Evolutionary conservation across 2,329 filamentous ascomycete species (phyloP), one percentile per base, ranked within the genome.

Genomic region (Scleromitrula shiraiana): DNA sequence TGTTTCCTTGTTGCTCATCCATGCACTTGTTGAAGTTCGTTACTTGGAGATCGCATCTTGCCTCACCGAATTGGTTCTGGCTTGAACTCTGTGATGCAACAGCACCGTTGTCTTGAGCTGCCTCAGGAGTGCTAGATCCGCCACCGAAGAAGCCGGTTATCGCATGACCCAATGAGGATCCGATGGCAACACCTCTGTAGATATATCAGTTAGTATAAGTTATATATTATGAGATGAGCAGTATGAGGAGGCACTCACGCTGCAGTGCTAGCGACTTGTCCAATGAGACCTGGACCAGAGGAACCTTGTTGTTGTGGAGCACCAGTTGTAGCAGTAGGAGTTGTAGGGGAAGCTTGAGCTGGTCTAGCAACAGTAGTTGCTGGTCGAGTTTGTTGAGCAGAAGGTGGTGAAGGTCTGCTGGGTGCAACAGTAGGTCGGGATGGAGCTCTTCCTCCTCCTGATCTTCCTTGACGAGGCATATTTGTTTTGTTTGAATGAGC

Each of bases 221-320:
- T 22, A 7, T 12, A 29, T 29, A 29, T 29, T 7, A 6, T 29
- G 26, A 29, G 26, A 29, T 29, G 26, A 29, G 26, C 7, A 29
- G 26, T 29, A 29, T 7, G 26, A 29, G 12, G 26, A 7, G 26
- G 26, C 7, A 29, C 89, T 74, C 83, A 97, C 91, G 93, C 93
- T 68, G 93, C 93, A 50, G 93, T 98, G 65, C 83, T 89, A 58
- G 93, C 93, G 86, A 98, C 96, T 76, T 97, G 88, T 51, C 88
- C 91, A 60, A 98, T 88, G 9, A 98, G 76, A 55, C 93, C 91
- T 5, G 88, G 83, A 23, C 89, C 87, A 57, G 83, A 76, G 46
- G 73, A 70, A 17, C 44, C 36, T 41, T 46, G 44, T 26, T 36
- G n/a, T 46, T 33, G 35, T 10, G 73, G 67, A 47, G 78, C 77